Percentiles rank a stretch among this genome's conserved stretches.
Evolutionary conservation across 345 rosid species (phyloP).

Genomic region (Garcia nutans): DNA sequence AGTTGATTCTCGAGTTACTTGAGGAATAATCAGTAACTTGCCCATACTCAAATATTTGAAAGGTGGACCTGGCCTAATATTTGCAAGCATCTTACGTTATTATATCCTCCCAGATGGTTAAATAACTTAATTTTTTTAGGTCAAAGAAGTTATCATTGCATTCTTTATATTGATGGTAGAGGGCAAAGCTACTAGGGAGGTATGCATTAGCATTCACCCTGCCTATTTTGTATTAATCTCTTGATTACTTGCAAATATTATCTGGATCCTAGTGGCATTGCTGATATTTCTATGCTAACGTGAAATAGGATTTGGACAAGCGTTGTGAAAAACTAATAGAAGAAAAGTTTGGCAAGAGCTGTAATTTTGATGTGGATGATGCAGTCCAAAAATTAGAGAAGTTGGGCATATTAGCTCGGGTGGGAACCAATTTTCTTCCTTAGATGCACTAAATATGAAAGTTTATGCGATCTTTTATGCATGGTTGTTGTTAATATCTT

Average conservation of each 20-base stretch:
- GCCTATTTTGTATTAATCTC: not conserved
- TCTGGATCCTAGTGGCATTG: not conserved
- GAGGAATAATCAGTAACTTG: not conserved
- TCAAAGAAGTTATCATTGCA: slow-evolving; percentile 84
- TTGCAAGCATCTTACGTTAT: not conserved
- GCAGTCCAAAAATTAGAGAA: slow-evolving; percentile 83
- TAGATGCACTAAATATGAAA: not conserved
- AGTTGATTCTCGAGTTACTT: too few species aligned
- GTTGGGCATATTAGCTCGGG: slow-evolving; percentile 73
- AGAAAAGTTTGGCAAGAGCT: slow-evolving; percentile 53
- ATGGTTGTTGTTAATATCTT: not conserved
- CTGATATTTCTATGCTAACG: slow-evolving; percentile 17
- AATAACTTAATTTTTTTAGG: slow-evolving; percentile 42
- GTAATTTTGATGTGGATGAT: slow-evolving; percentile 81
- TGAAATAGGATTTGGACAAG: slow-evolving; percentile 58
- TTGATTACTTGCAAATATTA: too few species aligned
- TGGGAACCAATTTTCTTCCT: slow-evolving; percentile 23
- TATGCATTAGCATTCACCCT: slow-evolving; percentile 15
- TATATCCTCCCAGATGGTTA: not conserved
- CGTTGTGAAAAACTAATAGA: slow-evolving; percentile 61
- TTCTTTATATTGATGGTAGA: slow-evolving; percentile 94
- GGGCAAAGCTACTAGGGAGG: slow-evolving; percentile 90
- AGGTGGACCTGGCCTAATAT: not conserved
- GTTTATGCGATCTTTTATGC: too few species aligned
- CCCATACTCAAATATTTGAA: not conserved